phyloP scores from a whole-genome alignment of 2,329 filamentous ascomycete species.

The Fusarium sulawesiense region DNA sequence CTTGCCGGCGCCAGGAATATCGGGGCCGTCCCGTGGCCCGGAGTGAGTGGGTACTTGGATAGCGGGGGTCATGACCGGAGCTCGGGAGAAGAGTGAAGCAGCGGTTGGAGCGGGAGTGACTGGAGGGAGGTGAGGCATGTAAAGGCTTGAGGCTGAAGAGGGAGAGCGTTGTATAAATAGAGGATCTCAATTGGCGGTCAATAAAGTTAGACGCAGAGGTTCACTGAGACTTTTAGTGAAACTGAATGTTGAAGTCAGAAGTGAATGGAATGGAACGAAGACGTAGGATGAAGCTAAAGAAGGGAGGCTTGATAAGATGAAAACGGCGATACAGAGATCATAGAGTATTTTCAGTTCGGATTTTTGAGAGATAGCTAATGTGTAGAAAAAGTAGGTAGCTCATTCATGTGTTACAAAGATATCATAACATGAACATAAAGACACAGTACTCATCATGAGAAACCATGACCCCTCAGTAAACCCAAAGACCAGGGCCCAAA shows the following conservation, averaged over 20 bases:
- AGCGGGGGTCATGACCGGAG: constrained; percentile 47
- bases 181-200: not conserved
- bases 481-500: not conserved
- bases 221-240: not conserved
- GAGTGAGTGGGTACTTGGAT: constrained; percentile 34
- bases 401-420: not conserved
- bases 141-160: constrained; percentile 10
- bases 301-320: constrained; percentile 19
- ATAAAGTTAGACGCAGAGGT: not conserved
- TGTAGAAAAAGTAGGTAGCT: not conserved
- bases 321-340: not conserved
- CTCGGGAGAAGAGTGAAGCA: constrained; percentile 37
- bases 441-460: not conserved
- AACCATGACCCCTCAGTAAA: constrained; percentile 18
- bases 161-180: not conserved
- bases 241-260: constrained; percentile 5
- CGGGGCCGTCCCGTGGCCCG: constrained; percentile 27
- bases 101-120: constrained; percentile 42
- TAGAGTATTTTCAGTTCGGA: not conserved
- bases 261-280: constrained; percentile 35
- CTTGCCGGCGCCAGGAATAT: constrained; percentile 27
- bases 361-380: not conserved
- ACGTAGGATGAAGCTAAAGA: constrained; percentile 6
- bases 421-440: not conserved
- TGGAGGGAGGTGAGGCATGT: constrained; percentile 43